These are phyloP conservation scores for Graphilbum sp. DNA, from an alignment of 2,329 filamentous ascomycete genomes.

Conservation along the genomic window DNA sequence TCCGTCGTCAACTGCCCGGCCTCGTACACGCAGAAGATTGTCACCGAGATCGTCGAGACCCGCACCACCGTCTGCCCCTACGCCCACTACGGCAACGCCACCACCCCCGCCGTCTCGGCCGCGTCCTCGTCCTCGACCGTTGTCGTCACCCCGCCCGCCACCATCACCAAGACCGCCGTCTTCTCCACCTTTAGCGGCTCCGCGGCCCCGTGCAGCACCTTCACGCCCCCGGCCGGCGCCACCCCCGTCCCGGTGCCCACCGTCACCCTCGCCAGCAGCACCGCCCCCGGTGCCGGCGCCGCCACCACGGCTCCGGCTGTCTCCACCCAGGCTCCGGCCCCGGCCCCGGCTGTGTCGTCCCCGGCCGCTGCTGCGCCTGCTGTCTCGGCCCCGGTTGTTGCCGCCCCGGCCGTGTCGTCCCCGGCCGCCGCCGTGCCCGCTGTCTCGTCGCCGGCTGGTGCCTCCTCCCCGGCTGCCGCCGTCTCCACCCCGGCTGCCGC, in stretches of 20 bases:
- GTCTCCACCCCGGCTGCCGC: neutral
- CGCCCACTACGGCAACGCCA: neutral
- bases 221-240: conserved; percentile 8
- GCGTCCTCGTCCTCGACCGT: conserved; percentile 1
- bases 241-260: conserved; percentile 7
- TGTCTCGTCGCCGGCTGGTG: too few species aligned
- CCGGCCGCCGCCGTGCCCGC: too few species aligned
- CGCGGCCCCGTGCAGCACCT: conserved; percentile 9
- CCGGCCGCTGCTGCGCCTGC: too few species aligned
- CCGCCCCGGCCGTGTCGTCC: too few species aligned
- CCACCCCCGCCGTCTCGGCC: conserved; percentile 6
- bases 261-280: conserved; percentile 3
- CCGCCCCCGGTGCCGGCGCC: neutral
- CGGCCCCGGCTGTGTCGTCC: too few species aligned
- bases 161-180: conserved; percentile 3
- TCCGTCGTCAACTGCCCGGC: conserved; percentile 16
- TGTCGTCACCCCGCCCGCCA: neutral
- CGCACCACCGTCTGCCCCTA: conserved; percentile 13
- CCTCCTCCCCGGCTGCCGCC: neutral
- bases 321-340: too few species aligned
- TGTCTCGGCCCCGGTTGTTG: too few species aligned
- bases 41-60: conserved; percentile 12
- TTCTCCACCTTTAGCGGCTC: conserved; percentile 10
- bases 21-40: conserved; percentile 14
- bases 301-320: too few species aligned